These are phyloP conservation scores for Neoarthrinium moseri DNA, from an alignment of 2,329 filamentous ascomycete species.

Conservation along the genomic window DNA sequence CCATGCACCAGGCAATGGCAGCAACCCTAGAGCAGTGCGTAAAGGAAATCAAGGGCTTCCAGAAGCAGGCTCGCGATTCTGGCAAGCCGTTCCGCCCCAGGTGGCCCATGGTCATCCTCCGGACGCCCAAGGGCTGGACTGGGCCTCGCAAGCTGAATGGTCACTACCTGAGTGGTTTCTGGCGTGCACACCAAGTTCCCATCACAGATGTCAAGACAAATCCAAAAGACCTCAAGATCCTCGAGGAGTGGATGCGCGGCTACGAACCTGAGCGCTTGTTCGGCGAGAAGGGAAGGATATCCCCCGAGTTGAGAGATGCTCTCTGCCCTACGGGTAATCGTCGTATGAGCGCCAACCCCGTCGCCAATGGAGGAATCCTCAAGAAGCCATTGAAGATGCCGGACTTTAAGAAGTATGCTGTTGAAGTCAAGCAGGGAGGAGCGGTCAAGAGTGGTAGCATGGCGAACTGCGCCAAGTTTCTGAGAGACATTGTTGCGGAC, in stretches of 20 bases:
- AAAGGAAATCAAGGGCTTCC: constrained; percentile 64
- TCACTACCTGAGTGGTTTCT: constrained; percentile 73
- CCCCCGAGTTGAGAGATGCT: constrained; percentile 55
- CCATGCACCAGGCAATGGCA: constrained; percentile 82
- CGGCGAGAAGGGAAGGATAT: constrained; percentile 60
- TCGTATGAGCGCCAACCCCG: constrained; percentile 76
- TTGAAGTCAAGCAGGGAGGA: constrained; percentile 61
- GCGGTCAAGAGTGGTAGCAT: constrained; percentile 61
- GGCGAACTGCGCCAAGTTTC: constrained; percentile 65
- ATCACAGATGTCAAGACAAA: constrained; percentile 69
- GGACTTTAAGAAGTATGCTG: constrained; percentile 66
- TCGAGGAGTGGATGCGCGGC: constrained; percentile 75
- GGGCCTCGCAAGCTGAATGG: constrained; percentile 69
- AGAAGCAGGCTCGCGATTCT: constrained; percentile 70
- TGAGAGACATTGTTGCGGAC: constrained; percentile 64
- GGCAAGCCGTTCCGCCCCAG: constrained; percentile 67
- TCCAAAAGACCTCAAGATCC: constrained; percentile 61
- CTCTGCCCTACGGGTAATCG: constrained; percentile 64
- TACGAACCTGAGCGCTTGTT: constrained; percentile 75
- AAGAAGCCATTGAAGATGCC: constrained; percentile 67
- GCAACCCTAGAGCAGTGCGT: constrained; percentile 73
- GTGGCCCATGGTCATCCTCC: constrained; percentile 79
- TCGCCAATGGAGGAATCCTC: constrained; percentile 69
- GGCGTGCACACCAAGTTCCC: constrained; percentile 76
- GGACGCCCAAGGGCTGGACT: constrained; percentile 79